phyloP scores from a whole-genome alignment of 2,329 filamentous ascomycete genomes.

The Sordariomycetes sp. region DNA sequence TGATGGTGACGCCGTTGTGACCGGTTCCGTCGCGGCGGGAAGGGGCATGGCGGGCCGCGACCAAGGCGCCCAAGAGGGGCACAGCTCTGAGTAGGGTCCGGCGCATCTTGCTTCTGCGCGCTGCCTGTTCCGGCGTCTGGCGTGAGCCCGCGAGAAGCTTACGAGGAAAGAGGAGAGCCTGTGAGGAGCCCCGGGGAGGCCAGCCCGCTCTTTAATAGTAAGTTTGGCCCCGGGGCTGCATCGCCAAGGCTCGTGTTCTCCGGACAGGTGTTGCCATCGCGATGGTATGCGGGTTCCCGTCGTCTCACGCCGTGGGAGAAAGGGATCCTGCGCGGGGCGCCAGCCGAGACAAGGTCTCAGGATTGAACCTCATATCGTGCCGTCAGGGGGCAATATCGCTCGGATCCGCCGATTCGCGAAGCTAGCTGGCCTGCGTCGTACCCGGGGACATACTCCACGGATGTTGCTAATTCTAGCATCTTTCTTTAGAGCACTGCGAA shows the following conservation, averaged over 20 bases:
- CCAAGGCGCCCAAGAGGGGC: neutral
- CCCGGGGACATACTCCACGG: neutral
- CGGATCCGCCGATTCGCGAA: neutral
- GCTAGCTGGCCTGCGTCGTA: neutral
- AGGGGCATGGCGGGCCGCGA: neutral
- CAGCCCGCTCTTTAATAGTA: neutral
- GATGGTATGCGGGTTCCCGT: neutral
- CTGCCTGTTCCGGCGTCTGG: neutral
- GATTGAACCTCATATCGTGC: neutral
- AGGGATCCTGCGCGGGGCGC: neutral
- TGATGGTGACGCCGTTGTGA: constrained; percentile 3
- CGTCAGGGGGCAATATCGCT: neutral
- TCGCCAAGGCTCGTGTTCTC: neutral
- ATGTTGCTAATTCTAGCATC: neutral
- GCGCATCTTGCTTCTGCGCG: neutral
- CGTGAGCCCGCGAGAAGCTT: too few relatives aligned
- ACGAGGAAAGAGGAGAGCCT: neutral
- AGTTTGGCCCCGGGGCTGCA: neutral
- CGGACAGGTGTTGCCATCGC: neutral
- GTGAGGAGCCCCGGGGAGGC: neutral
- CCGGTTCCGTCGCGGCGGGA: neutral
- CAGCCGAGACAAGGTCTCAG: neutral
- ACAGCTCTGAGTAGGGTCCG: neutral
- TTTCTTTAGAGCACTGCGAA: neutral
- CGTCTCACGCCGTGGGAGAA: neutral